Conservation (phyloP, 2,329 filamentous ascomycete genomes). For the Exophiala dermatitidis region DNA sequence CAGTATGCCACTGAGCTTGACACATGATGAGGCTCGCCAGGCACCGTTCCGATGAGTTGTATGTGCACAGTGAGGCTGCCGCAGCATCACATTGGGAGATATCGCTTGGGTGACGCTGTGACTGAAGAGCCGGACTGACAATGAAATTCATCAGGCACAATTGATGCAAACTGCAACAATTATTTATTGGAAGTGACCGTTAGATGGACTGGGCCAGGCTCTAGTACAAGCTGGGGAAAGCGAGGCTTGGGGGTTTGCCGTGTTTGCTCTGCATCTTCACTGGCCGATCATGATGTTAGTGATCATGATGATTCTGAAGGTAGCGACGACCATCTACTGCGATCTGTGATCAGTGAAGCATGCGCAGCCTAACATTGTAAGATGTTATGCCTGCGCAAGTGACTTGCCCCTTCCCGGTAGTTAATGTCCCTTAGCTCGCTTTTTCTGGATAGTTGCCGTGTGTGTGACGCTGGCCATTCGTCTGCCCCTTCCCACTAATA, state of each 20-base stretch:
- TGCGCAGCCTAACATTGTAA: background rate
- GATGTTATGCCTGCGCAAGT: background rate
- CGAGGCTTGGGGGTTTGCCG: background rate
- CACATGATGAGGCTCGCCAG: background rate
- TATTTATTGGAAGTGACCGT: no score
- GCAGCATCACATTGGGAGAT: background rate
- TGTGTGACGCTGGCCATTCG: conserved; percentile 10
- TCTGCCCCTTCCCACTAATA: conserved; percentile 16
- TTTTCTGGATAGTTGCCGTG: conserved; percentile 6
- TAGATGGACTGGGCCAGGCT: background rate
- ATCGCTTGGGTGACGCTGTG: background rate
- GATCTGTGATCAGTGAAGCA: background rate
- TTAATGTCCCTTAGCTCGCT: background rate
- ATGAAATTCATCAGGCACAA: background rate
- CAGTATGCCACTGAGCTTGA: background rate
- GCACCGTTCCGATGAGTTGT: background rate
- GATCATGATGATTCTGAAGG: background rate
- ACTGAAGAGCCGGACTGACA: background rate
- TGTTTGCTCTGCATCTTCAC: background rate
- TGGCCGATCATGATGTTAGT: background rate
- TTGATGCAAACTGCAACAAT: background rate
- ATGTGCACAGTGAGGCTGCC: background rate
- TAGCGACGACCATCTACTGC: background rate
- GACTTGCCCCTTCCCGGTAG: background rate
- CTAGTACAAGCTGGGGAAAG: background rate